A percentile compares a stretch with the other conserved stretches of the same genome.
Conservation (phyloP, 495 filamentous ascomycete genomes). For the Hypoxylon trugodes region DNA sequence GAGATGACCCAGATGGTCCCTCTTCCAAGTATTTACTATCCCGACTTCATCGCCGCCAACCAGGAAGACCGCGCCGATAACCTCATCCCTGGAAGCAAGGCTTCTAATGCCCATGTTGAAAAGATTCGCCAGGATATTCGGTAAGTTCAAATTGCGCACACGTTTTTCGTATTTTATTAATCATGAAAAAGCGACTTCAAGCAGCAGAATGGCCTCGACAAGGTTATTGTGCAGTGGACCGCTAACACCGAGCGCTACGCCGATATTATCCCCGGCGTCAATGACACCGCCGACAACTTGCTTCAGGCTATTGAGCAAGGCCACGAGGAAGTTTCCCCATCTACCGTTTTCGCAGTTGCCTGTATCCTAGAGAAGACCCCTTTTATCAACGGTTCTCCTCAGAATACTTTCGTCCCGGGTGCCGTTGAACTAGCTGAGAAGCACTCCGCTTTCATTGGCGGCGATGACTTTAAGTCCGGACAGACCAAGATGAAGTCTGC, state of each 20-base stretch:
- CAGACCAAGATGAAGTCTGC: constrained; percentile 99
- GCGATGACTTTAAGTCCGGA: constrained; percentile 99
- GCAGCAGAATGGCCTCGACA: constrained; percentile 82
- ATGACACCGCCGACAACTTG: constrained; percentile 95
- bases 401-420: constrained; percentile 98
- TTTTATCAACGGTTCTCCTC: constrained; percentile 99
- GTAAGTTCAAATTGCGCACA: constrained; percentile 54
- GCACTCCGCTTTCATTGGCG: constrained; percentile 89
- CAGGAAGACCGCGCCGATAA: constrained; percentile 98
- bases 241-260: constrained; percentile 98
- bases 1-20: constrained; percentile 91
- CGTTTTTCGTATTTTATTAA: constrained; percentile 40
- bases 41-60: constrained; percentile 98
- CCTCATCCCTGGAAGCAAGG: constrained; percentile 82
- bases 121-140: constrained; percentile 94
- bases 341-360: constrained; percentile 94
- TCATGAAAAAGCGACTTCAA: constrained; percentile 79
- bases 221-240: constrained; percentile 98
- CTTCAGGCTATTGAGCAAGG: constrained; percentile 84
- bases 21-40: constrained; percentile 96
- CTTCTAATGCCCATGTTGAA: constrained; percentile 86
- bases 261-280: constrained; percentile 86
- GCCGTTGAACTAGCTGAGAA: constrained; percentile 89
- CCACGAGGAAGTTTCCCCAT: constrained; percentile 89
- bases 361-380: constrained; percentile 88